Base-by-base conservation (phyloP, 2,329 filamentous ascomycete species). In the Aspergillus tamarii region DNA sequence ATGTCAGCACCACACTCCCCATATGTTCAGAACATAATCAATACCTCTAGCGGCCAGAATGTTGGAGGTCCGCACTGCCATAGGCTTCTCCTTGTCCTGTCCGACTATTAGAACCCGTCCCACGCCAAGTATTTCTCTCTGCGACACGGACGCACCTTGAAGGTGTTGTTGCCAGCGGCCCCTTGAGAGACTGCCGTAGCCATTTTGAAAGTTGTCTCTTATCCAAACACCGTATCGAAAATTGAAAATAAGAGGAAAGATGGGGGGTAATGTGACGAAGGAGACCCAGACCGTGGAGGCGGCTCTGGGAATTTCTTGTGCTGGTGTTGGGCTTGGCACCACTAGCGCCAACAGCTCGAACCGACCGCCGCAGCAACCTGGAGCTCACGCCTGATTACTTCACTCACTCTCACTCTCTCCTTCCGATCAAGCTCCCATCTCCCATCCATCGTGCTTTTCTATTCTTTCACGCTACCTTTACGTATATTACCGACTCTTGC, bases 21-120 rank as follows among this genome's bases (percentile, higher is more conserved):
- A 39, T 41, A 23, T 60, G 46, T 16, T 54, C 19, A 26, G 63
- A 62, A 23, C 43, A 57, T 43, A 39, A 59, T 43, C 68, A 83
- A 72, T 86, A 94, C 93, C 93, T 92, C 94, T 89, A 73, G 95
- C 95, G 73, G 95, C 95, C 76, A 97, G 91, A 81, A 99, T 98
- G 83, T 99, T 99, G 76, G 92, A 92, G 69, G 92, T 94, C 73
- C 95, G 91, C 70, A 99, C 95, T 70, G 95, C 95, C 85, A 95
- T 90, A 72, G 95, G 95, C 92, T 99, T 99, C 85, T 97, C 95
- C 88, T 97, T 99, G 79, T 89, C 88, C 85, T 88, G 73, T 62
- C 71, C 67, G 68, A 60, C 67, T 67, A 75, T 85, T 73, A 85
- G 78, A 75, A 70, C 67, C 69, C 64, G 67, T 66, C 57, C 66